Percentiles rank a stretch among this genome's conserved stretches.
These are phyloP conservation scores for Hevea brasiliensis DNA, from an alignment of 345 rosid genomes.

Conservation along the genomic window DNA sequence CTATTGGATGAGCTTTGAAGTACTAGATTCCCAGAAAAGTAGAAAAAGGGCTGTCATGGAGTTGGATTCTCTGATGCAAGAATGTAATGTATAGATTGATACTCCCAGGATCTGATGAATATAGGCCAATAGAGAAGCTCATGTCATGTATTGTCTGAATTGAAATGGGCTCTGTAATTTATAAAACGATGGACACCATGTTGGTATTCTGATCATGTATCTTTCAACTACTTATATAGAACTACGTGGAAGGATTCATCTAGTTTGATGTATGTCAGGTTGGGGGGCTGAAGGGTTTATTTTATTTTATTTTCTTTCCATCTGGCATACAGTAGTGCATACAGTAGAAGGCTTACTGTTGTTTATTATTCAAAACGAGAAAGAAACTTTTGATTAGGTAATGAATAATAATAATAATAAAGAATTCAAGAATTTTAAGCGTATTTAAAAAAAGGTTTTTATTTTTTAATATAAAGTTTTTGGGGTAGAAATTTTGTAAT, in stretches of 20 bases:
- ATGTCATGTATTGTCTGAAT: not conserved
- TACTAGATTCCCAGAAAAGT: constrained; percentile 1
- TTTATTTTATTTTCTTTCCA: no score
- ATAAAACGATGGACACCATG: constrained; percentile 7
- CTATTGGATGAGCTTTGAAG: constrained; percentile 6
- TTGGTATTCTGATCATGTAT: constrained; percentile 1
- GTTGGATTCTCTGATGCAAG: constrained; percentile 6
- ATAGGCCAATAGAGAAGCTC: constrained; percentile 20
- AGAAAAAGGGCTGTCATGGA: not conserved
- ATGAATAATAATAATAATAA: no score
- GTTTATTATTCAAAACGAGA: no score
- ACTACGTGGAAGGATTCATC: not conserved
- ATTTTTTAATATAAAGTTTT: no score
- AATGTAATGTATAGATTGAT: constrained; percentile 44
- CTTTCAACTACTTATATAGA: not conserved
- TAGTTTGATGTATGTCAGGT: not conserved
- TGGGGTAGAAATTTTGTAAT: no score
- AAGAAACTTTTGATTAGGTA: no score
- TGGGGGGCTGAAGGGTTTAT: no score
- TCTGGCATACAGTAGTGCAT: no score
- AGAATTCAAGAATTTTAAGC: no score
- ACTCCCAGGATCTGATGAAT: constrained; percentile 19
- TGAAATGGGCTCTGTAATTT: constrained; percentile 20
- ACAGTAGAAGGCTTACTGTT: no score
- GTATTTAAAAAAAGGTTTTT: no score